These are phyloP conservation scores for Coprinopsis marcescibilis DNA, from an alignment of 768 basidiomycete genomes.

Conservation along the genomic window DNA sequence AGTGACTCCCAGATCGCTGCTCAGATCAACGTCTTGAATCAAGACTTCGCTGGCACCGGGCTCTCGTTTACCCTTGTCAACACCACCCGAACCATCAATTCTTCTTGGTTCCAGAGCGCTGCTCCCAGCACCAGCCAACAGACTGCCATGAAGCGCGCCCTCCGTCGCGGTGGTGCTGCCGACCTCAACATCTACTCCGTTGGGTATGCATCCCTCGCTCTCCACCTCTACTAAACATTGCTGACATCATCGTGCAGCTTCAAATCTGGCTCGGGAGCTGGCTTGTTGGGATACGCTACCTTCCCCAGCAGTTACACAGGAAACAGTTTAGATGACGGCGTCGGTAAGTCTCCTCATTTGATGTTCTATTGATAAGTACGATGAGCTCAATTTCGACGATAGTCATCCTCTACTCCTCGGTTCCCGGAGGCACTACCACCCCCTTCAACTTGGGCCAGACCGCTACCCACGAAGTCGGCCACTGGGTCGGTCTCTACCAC, in stretches of 20 bases:
- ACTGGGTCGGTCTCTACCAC: conserved; percentile 56
- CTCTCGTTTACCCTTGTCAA: conserved; percentile 35
- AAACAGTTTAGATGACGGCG: conserved; percentile 41
- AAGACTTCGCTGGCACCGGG: conserved; percentile 31
- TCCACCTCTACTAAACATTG: neutral
- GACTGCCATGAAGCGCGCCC: conserved; percentile 37
- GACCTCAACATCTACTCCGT: conserved; percentile 38
- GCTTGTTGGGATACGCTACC: conserved; percentile 49
- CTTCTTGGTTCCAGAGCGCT: conserved; percentile 43
- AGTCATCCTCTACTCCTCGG: conserved; percentile 34
- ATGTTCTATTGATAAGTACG: neutral
- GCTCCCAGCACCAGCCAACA: conserved; percentile 31
- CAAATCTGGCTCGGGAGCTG: conserved; percentile 17
- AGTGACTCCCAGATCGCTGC: conserved; percentile 31
- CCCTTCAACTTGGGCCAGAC: conserved; percentile 41
- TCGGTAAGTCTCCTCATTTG: conserved; percentile 13
- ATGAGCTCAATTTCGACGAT: neutral
- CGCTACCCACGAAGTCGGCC: conserved; percentile 50
- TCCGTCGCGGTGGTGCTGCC: conserved; percentile 29
- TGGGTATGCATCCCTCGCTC: conserved; percentile 18
- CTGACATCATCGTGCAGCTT: neutral
- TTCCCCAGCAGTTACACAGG: conserved; percentile 39
- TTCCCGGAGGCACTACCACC: conserved; percentile 36
- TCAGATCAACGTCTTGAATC: conserved; percentile 38
- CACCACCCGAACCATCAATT: conserved; percentile 38